These are phyloP conservation scores for Vaccinium corymbosum DNA, from an alignment of 148 eudicot genomes.

Conservation along the genomic window DNA sequence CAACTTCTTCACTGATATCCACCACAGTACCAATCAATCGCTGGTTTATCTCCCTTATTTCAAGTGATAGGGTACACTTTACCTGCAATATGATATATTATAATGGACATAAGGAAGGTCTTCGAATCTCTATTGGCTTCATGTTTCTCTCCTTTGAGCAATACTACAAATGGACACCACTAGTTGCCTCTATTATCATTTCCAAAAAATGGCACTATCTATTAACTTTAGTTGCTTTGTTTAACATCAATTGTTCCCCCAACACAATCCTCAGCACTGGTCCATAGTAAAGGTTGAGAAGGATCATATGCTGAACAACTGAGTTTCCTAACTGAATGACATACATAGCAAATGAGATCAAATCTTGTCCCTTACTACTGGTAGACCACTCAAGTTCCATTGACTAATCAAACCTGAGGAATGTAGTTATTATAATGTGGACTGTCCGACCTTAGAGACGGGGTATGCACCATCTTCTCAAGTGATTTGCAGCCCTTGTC, in stretches of 20 bases:
- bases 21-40: constrained; percentile 78
- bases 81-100: constrained; percentile 37
- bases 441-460: neutral
- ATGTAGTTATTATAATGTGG: too few relatives aligned
- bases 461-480: neutral
- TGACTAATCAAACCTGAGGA: too few relatives aligned
- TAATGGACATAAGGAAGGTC: neutral
- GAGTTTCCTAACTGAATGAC: neutral
- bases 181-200: neutral
- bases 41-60: constrained; percentile 69
- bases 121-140: neutral
- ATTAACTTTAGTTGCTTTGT: too few relatives aligned
- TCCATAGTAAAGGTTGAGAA: neutral
- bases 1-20: constrained; percentile 45
- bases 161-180: neutral
- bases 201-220: neutral
- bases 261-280: too few relatives aligned
- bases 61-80: constrained; percentile 61
- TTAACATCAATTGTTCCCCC: too few relatives aligned
- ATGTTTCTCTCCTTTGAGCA: neutral
- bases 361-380: neutral
- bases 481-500: neutral
- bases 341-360: neutral
- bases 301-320: too few relatives aligned
- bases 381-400: too few relatives aligned